Percentiles rank a stretch among this genome's conserved stretches.
Evolutionary conservation across 1,139 yeast genomes (phyloP).

Genomic region (Entelexis paramagnoliae): DNA sequence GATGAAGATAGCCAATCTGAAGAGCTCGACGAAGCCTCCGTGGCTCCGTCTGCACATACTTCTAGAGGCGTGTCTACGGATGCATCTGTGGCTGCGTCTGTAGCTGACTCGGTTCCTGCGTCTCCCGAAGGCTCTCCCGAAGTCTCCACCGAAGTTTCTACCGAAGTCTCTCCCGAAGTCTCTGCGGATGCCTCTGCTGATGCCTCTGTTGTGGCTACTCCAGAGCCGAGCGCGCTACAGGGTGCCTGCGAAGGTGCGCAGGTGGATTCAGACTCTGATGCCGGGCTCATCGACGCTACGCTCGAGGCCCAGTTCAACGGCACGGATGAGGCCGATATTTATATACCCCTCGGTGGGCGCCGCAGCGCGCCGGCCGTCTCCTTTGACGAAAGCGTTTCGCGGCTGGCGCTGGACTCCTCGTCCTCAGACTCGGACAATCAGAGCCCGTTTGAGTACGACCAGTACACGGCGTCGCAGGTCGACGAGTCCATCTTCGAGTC

Average conservation of each 20-base stretch:
- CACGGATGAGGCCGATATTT: not conserved
- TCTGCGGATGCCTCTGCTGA: not conserved
- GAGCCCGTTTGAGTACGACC: slow-evolving; percentile 5
- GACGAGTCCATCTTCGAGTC: slow-evolving; percentile 5
- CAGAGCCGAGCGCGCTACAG: no score
- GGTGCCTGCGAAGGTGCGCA: not conserved
- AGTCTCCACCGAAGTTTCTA: not conserved
- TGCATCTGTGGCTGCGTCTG: not conserved
- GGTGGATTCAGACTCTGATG: not conserved
- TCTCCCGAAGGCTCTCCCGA: not conserved
- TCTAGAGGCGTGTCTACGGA: not conserved
- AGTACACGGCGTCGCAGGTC: slow-evolving; percentile 1
- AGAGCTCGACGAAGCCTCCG: not conserved
- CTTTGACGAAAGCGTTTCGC: slow-evolving; percentile 2
- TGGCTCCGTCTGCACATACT: not conserved
- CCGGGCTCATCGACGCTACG: not conserved
- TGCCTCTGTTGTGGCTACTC: not conserved
- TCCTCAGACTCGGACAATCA: slow-evolving; percentile 1
- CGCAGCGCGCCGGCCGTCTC: not conserved
- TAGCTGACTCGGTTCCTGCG: not conserved
- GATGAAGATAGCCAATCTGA: not conserved
- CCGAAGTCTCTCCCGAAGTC: not conserved
- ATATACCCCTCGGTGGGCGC: no score
- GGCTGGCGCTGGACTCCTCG: not conserved
- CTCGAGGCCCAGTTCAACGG: not conserved